Evolutionary conservation across 2,329 filamentous ascomycete species (phyloP).

Genomic region (Chaetomiaceae sp.): DNA sequence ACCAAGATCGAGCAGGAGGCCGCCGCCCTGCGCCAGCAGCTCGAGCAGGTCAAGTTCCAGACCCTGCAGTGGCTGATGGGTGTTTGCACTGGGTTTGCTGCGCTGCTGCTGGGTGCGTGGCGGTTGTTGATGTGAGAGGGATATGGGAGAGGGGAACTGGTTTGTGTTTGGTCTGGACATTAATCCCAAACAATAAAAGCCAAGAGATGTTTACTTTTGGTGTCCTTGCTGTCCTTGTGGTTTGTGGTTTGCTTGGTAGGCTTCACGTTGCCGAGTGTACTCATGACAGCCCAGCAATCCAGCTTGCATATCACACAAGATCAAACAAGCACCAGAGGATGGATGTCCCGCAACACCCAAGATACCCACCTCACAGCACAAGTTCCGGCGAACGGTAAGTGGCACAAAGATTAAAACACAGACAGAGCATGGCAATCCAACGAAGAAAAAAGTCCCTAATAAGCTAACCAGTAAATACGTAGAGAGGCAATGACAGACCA

Average conservation of each 20-base stretch:
- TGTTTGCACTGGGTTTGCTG: constrained; percentile 64
- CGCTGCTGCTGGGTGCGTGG: constrained; percentile 65
- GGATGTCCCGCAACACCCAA: too few species aligned
- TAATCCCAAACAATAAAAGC: too few species aligned
- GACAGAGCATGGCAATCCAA: not conserved
- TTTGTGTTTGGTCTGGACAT: too few species aligned
- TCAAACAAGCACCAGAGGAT: too few species aligned
- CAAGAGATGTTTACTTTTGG: too few species aligned
- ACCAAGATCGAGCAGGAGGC: constrained; percentile 98
- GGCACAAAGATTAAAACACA: not conserved
- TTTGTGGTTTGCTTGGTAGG: too few species aligned
- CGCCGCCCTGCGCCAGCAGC: constrained; percentile 79
- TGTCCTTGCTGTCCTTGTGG: too few species aligned
- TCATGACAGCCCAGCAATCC: too few species aligned
- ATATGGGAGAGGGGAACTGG: not conserved
- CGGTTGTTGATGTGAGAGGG: constrained; percentile 56
- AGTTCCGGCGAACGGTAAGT: too few species aligned
- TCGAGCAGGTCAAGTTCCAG: constrained; percentile 97
- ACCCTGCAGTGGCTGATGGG: constrained; percentile 98
- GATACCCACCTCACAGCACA: too few species aligned
- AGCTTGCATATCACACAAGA: too few species aligned
- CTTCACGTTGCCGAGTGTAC: too few species aligned
- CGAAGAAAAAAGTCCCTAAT: not conserved
- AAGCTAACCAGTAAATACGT: constrained; percentile 1
- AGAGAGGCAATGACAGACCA: constrained; percentile 10